Base-by-base conservation (phyloP, 352 stramenopile genomes). In the Aphanomyces stellatus region DNA sequence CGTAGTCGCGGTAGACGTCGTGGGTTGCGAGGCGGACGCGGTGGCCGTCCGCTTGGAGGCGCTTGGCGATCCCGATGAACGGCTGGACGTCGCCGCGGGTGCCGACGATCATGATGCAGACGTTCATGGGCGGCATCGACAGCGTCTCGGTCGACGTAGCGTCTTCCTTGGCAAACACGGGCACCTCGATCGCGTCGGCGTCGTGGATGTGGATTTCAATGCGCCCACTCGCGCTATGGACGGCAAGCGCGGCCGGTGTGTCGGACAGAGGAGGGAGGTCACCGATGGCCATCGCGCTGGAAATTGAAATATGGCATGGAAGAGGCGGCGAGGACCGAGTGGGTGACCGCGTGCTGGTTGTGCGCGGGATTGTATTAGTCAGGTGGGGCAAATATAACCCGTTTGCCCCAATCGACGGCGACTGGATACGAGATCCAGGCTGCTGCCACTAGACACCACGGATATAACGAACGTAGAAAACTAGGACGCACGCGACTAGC, bases 11-110 rank as follows among this genome's bases (percentile, higher is more conserved):
- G 72, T 97, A 96, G 3, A 90, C 77, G 13, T 79, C 80, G 69
- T 98, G 93, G 0, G 91, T 97, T 0, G 91, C 91, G 13, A 98
- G 71, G 0, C 94, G 83, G 17, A 98, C 94, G 17, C 88, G 82
- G 65, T 98, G 94, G 1, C 92, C 91, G 30, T 96, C 72, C 0
- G 75, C 57, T 59, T 92, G 70, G 6, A 98, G 73, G 24, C 84
- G 74, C 68, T 91, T 89, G 30, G 86, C 90, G 40, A 98, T 91
- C 27, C 73, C 85, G 6, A 95, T 64, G 66, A 95, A 96, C 7
- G 87, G 88, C 74, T 95, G 82, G 27, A 96, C 87, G 61, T 96
- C 88, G 17, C 88, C 87, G 5, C 85, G 79, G 0, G 88, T 96
- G 22, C 88, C 88, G 25, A 96, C 88, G 59, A 96, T 84, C 82